Base-by-base conservation (phyloP, 306 rosid species). In the Quercus alba region DNA sequence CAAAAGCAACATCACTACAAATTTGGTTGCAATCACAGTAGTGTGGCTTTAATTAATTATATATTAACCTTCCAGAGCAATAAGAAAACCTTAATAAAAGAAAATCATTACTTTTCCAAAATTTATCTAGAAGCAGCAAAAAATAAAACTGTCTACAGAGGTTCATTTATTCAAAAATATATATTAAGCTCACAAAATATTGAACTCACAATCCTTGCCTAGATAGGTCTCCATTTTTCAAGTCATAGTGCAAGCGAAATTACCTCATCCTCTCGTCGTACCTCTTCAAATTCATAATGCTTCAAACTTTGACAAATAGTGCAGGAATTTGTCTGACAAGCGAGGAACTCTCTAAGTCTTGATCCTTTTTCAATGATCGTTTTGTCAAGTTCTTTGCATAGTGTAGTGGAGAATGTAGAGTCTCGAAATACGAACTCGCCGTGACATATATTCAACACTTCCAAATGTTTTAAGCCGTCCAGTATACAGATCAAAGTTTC, bases 371-470 rank as follows among this genome's bases (percentile, higher is more conserved):
- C 18, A 28, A 10, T 3, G 0, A 15, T 13, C 5, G 70, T 3
- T 25, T 14, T 17, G 8, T 59, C 79, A 13, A 41, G 51, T 38
- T 8, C 8, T 9, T 8, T 4, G 70, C 18, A 26, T 14, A 64
- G 20, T 41, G 6, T 3, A 64, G 33, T 2, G 46, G 13, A 25
- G 38, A 25, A 23, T 26, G 38, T 15, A 14, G 15, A 2, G 18
- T 14, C 41, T 28, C 7, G 7, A 10, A 41, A 41, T 41, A 85
- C 21, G 6, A 74, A 23, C 18, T 58, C 57, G 81, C 77, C 3
- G 3, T 87, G 82, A 1, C 41, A 56, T 7, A 85, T 23, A 18
- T 87, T 87, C 15, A 82, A 18, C 5, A 28, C 78, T 56, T 79
- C 76, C 73, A 84, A 66, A 6, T 59, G 23, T 10, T 73, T 7